phyloP scores from a whole-genome alignment of 2,329 filamentous ascomycete species.

The Reticulascus tulasneorum region DNA sequence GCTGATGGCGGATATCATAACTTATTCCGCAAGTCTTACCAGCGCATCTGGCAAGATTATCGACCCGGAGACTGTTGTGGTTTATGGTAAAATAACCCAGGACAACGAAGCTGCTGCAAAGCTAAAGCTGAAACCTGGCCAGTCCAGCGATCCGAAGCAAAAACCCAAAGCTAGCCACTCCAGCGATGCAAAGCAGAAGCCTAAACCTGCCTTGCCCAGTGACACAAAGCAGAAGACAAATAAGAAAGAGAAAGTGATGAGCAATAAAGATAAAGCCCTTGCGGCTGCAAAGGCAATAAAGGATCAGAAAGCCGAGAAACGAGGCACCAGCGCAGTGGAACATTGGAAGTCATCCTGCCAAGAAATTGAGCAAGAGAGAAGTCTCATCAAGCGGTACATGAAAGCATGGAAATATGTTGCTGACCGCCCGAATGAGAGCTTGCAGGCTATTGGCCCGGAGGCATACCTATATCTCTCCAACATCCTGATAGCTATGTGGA shows the following conservation, averaged over 20 bases:
- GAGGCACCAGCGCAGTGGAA: constrained; percentile 25
- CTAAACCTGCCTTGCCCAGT: background rate
- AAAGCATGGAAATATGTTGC: constrained; percentile 45
- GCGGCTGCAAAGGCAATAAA: constrained; percentile 29
- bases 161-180: constrained; percentile 6
- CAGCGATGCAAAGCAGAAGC: constrained; percentile 12
- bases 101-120: too few species aligned
- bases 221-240: constrained; percentile 8
- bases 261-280: constrained; percentile 33
- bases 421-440: constrained; percentile 31
- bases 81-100: too few species aligned
- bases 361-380: constrained; percentile 41
- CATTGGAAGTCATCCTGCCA: constrained; percentile 41
- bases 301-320: constrained; percentile 25
- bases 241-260: constrained; percentile 19
- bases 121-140: too few species aligned
- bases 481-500: constrained; percentile 18
- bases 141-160: too few species aligned
- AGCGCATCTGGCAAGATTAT: constrained; percentile 59
- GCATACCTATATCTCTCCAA: constrained; percentile 31
- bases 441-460: constrained; percentile 24
- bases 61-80: constrained; percentile 60
- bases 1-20: constrained; percentile 63
- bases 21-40: constrained; percentile 67
- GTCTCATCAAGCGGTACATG: constrained; percentile 40